phyloP scores from a whole-genome alignment of 805 yeast genomes.

The Saturnispora kantuleensis region DNA sequence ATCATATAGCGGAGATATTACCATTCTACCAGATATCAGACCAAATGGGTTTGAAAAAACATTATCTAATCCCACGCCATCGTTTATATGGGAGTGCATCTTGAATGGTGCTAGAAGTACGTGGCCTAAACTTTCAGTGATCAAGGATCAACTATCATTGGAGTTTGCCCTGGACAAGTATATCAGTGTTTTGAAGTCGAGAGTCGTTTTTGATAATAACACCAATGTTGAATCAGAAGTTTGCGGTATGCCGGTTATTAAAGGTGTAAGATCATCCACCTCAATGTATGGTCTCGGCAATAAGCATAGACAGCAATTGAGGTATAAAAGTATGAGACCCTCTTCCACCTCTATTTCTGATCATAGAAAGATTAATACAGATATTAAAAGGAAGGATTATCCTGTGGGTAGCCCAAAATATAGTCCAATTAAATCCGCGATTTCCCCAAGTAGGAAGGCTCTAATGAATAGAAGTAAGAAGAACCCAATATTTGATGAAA shows the following conservation, averaged over 20 bases:
- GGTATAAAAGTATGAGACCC: not conserved
- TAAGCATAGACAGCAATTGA: not conserved
- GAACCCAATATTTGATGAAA: not conserved
- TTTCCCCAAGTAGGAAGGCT: not conserved
- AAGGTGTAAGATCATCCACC: constrained; percentile 2
- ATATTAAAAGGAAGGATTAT: not conserved
- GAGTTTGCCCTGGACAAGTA: constrained; percentile 82
- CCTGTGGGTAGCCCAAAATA: not conserved
- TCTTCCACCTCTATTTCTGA: constrained; percentile 3
- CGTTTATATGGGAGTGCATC: constrained; percentile 57
- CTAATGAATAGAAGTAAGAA: not conserved
- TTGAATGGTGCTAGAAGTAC: constrained; percentile 84
- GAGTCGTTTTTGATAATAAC: constrained; percentile 34
- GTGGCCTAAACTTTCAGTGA: constrained; percentile 85
- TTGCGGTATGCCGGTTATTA: constrained; percentile 3
- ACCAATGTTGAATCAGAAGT: not conserved
- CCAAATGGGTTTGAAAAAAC: constrained; percentile 50
- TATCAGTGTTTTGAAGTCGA: constrained; percentile 55
- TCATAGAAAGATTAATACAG: not conserved
- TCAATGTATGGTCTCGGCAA: constrained; percentile 3
- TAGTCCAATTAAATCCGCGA: constrained; percentile 1
- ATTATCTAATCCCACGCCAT: constrained; percentile 73
- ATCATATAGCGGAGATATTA: constrained; percentile 86
- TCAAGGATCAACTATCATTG: constrained; percentile 80
- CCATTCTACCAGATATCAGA: constrained; percentile 73